Conservation (phyloP, 2,329 filamentous ascomycete species). For the Pseudogymnoascus sp. region DNA sequence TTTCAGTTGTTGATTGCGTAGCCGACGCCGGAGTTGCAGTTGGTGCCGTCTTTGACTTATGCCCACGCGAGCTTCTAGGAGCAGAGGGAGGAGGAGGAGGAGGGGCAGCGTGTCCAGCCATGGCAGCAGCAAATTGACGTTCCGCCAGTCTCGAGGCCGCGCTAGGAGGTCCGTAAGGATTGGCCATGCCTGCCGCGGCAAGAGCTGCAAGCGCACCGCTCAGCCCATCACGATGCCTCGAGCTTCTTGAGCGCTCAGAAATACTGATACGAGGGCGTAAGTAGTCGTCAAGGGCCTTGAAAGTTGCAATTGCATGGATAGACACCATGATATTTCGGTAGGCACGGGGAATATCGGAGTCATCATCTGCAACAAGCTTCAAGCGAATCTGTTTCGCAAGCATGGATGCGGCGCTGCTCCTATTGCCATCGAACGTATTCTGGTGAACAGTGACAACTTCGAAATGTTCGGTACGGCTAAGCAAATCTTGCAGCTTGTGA, state of each 20-base stretch:
- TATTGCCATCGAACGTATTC: slow-evolving; percentile 80
- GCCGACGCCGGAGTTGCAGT: slow-evolving; percentile 39
- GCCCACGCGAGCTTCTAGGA: slow-evolving; percentile 26
- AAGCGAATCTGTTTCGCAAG: slow-evolving; percentile 90
- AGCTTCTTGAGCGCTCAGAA: slow-evolving; percentile 62
- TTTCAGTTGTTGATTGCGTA: slow-evolving; percentile 31
- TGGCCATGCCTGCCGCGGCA: slow-evolving; percentile 61
- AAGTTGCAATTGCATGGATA: slow-evolving; percentile 95
- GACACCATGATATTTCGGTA: slow-evolving; percentile 97
- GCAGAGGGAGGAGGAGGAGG: slow-evolving; percentile 32
- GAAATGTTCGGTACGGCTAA: slow-evolving; percentile 96
- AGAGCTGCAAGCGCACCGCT: slow-evolving; percentile 67
- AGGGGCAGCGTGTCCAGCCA: slow-evolving; percentile 28
- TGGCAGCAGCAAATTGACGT: slow-evolving; percentile 21
- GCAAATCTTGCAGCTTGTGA: slow-evolving; percentile 87
- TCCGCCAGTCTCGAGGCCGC: slow-evolving; percentile 24
- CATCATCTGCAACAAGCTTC: slow-evolving; percentile 80
- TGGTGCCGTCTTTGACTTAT: slow-evolving; percentile 39
- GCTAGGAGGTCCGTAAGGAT: slow-evolving; percentile 29
- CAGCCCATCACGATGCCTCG: slow-evolving; percentile 53
- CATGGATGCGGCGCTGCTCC: slow-evolving; percentile 90
- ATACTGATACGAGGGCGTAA: slow-evolving; percentile 80
- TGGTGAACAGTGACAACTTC: slow-evolving; percentile 94
- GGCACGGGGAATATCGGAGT: slow-evolving; percentile 77
- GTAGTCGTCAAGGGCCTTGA: slow-evolving; percentile 95